Conservation (phyloP, 306 rosid species). For the Astragalus membranaceus region DNA sequence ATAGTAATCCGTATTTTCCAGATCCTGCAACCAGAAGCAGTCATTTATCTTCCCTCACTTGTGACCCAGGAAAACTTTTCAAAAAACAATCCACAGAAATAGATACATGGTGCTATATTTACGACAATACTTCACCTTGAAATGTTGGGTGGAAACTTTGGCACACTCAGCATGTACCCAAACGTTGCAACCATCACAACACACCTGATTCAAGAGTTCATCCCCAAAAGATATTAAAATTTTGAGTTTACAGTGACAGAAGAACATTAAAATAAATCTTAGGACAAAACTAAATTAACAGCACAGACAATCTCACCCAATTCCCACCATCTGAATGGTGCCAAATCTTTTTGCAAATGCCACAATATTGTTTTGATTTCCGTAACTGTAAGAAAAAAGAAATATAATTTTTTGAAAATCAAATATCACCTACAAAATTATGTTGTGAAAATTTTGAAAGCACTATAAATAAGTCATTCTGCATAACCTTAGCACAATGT, state of each 20-base stretch:
- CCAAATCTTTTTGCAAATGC: slow-evolving; percentile 92
- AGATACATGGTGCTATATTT: background rate
- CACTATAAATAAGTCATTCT: background rate
- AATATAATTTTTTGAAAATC: slow-evolving; percentile 3
- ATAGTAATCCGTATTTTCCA: slow-evolving; percentile 65
- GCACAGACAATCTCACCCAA: slow-evolving; percentile 70
- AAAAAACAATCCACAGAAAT: background rate
- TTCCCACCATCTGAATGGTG: slow-evolving; percentile 92
- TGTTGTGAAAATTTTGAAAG: background rate
- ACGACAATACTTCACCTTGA: slow-evolving; percentile 50
- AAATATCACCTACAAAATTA: slow-evolving; percentile 9
- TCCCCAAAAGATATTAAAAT: slow-evolving; percentile 20
- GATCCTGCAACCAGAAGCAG: slow-evolving; percentile 49
- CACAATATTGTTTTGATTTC: slow-evolving; percentile 92
- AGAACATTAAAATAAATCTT: background rate
- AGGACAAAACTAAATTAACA: slow-evolving; percentile 5
- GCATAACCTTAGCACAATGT: slow-evolving; percentile 74
- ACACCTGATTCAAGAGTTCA: slow-evolving; percentile 52
- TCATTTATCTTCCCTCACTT: slow-evolving; percentile 4
- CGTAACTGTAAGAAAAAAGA: slow-evolving; percentile 41
- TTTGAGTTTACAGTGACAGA: background rate
- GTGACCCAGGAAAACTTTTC: background rate
- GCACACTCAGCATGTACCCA: slow-evolving; percentile 99
- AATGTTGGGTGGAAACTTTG: slow-evolving; percentile 46
- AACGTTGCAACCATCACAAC: slow-evolving; percentile 95